phyloP scores from a whole-genome alignment of 1,284 basidiomycete genomes.

The Mycosarcoma mackinlayi region DNA sequence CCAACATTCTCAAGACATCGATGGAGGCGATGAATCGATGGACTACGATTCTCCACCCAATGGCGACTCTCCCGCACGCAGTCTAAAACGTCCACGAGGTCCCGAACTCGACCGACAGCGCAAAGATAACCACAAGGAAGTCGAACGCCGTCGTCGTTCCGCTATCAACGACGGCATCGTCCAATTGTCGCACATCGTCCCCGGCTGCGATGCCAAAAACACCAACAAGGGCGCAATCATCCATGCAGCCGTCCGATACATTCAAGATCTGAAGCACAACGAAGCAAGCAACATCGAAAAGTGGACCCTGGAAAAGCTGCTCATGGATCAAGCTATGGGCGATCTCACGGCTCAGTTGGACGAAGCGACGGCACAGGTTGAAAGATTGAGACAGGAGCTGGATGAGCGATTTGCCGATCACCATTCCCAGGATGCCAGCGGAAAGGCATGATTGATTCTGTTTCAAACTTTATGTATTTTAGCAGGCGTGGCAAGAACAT shows the following conservation, averaged over 20 bases:
- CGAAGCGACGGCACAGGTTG: conserved; percentile 50
- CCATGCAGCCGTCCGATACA: conserved; percentile 83
- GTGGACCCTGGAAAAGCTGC: conserved; percentile 90
- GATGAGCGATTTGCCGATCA: conserved; percentile 9
- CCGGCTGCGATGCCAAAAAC: conserved; percentile 80
- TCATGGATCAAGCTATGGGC: conserved; percentile 81
- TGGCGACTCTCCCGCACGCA: conserved; percentile 9
- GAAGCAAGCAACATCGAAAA: conserved; percentile 86
- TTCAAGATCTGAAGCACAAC: conserved; percentile 88
- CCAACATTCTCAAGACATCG: conserved; percentile 14
- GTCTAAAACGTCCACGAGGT: conserved; percentile 44
- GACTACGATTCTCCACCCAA: conserved; percentile 16
- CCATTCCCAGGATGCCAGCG: not conserved
- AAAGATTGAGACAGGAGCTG: conserved; percentile 55
- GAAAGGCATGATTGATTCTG: not conserved
- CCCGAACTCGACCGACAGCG: conserved; percentile 61
- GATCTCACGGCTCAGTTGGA: conserved; percentile 65
- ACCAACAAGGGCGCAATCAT: conserved; percentile 84
- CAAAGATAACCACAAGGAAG: conserved; percentile 78
- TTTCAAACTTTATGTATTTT: conserved; percentile 2
- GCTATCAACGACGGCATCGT: conserved; percentile 97
- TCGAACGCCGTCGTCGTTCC: conserved; percentile 89
- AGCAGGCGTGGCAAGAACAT: not conserved
- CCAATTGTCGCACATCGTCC: conserved; percentile 87
- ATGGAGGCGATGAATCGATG: conserved; percentile 12